These are phyloP conservation scores for Escallonia rubra DNA, from an alignment of 129 eudicot species.

Conservation along the genomic window DNA sequence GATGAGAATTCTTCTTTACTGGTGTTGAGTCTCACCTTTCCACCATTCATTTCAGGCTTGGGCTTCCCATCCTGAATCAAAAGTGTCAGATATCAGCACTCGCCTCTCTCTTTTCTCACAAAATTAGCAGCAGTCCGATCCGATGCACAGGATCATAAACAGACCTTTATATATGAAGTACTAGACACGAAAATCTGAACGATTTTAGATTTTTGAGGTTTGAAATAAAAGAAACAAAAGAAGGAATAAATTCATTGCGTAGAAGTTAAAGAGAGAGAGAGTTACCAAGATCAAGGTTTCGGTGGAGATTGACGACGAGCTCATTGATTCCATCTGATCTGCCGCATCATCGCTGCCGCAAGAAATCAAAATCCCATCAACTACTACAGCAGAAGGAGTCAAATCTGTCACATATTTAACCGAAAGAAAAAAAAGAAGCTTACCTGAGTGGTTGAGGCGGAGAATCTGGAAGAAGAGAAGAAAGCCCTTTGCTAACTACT, in stretches of 20 bases:
- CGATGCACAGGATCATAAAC: no score
- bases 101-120: no score
- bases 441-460: slow-evolving; percentile 28
- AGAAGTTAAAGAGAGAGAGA: neutral
- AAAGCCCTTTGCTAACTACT: slow-evolving; percentile 7
- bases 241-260: neutral
- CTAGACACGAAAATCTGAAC: no score
- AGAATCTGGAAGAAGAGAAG: slow-evolving; percentile 14
- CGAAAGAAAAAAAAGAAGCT: neutral
- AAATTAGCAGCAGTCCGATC: no score
- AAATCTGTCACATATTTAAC: neutral
- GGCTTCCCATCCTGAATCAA: slow-evolving; percentile 30
- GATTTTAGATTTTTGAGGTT: neutral
- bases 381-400: neutral
- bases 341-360: slow-evolving; percentile 22
- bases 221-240: neutral
- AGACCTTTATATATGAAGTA: no score
- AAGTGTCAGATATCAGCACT: neutral
- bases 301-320: neutral
- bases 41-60: slow-evolving; percentile 6
- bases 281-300: slow-evolving; percentile 30
- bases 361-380: neutral
- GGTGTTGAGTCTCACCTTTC: neutral
- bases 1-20: neutral
- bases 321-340: slow-evolving; percentile 6